A percentile compares a stretch with the other conserved stretches of the same genome.
phyloP scores from a whole-genome alignment of 73 alveolate genomes.

The Breviolum minutum region DNA sequence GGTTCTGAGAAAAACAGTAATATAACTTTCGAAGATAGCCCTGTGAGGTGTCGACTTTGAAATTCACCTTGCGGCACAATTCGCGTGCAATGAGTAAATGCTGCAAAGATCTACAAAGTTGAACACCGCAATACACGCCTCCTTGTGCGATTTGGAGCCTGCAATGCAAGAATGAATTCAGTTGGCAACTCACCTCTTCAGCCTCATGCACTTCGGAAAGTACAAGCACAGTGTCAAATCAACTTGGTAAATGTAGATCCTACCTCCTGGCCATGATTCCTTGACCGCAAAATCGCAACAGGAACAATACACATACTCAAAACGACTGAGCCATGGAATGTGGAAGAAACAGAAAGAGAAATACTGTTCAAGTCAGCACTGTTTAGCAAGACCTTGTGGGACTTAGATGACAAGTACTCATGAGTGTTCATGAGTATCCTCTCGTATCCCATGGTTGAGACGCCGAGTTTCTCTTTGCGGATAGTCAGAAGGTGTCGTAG shows the following conservation, averaged over 20 bases:
- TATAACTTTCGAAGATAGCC: no score
- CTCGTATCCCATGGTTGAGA: neutral
- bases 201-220: neutral
- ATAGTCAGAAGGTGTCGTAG: constrained; percentile 14
- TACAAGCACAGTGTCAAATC: neutral
- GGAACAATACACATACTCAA: neutral
- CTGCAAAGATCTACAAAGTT: neutral
- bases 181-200: no score
- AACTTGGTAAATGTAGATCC: neutral
- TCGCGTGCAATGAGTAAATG: neutral
- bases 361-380: no score
- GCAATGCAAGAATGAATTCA: neutral
- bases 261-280: constrained; percentile 71
- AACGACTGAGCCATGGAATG: neutral
- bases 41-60: neutral
- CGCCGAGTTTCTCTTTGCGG: constrained; percentile 15
- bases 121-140: neutral
- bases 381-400: no score
- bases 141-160: constrained; percentile 14
- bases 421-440: no score
- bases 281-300: neutral
- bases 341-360: no score
- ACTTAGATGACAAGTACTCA: no score
- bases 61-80: constrained; percentile 20
- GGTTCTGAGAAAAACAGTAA: neutral